Percentiles rank a stretch among this genome's conserved stretches.
phyloP scores from a whole-genome alignment of 2,329 filamentous ascomycete genomes.

The Ustilaginoidea virens region DNA sequence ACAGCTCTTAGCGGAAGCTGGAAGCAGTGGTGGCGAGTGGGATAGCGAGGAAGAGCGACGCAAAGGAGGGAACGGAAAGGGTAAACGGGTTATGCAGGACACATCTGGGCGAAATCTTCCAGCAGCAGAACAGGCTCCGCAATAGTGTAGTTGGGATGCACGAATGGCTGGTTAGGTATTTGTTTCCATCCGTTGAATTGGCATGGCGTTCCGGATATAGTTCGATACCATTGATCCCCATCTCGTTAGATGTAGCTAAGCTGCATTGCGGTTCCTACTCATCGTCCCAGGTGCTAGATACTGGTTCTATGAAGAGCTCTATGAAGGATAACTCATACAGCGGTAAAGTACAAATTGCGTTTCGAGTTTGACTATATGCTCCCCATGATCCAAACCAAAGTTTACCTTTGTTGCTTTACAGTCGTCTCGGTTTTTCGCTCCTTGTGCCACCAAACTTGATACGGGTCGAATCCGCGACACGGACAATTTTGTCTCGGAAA shows the following conservation, averaged over 20 bases:
- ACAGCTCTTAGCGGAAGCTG: constrained; percentile 15
- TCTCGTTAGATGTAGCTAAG: too few species aligned
- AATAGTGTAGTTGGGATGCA: constrained; percentile 6
- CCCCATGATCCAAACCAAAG: not conserved
- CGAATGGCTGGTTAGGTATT: not conserved
- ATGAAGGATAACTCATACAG: constrained; percentile 19
- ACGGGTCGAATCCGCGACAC: constrained; percentile 72
- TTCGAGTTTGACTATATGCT: not conserved
- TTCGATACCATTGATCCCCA: constrained; percentile 7
- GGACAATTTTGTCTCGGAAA: constrained; percentile 58
- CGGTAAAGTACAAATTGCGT: constrained; percentile 18
- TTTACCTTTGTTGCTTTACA: constrained; percentile 24
- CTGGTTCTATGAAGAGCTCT: constrained; percentile 9
- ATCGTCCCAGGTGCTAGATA: too few species aligned
- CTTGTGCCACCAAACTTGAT: constrained; percentile 93
- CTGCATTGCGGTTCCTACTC: too few species aligned
- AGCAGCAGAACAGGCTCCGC: constrained; percentile 35
- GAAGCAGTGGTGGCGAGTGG: constrained; percentile 19
- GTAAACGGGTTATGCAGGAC: constrained; percentile 31
- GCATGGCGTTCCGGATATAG: constrained; percentile 4
- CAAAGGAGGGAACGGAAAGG: constrained; percentile 24
- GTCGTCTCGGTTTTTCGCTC: constrained; percentile 67
- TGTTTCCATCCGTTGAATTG: not conserved
- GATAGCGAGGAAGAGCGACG: constrained; percentile 30
- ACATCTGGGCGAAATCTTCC: constrained; percentile 35